A percentile compares a stretch with the other conserved stretches of the same genome.
These are phyloP conservation scores for Taphrina flavorubra DNA, from an alignment of 1,139 yeast genomes.

Conservation along the genomic window DNA sequence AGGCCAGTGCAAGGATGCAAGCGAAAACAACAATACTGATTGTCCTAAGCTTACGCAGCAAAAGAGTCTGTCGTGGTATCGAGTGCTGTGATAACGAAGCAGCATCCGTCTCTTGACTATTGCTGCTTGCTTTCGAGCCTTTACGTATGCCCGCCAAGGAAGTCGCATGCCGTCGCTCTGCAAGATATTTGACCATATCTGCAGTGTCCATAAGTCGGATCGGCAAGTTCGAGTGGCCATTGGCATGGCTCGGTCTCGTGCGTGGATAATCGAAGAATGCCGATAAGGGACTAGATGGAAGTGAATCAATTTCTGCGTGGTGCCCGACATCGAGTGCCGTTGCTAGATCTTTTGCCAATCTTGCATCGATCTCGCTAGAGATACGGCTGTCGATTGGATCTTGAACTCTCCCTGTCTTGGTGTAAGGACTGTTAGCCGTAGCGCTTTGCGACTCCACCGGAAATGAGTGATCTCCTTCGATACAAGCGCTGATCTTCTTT, in stretches of 20 bases:
- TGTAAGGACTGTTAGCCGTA: not conserved
- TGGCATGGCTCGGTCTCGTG: slow-evolving; percentile 1
- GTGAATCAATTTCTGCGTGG: not conserved
- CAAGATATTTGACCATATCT: slow-evolving; percentile 20
- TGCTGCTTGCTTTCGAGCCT: not conserved
- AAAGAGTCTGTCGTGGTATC: not conserved
- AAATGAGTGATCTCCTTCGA: too few species aligned
- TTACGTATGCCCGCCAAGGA: not conserved
- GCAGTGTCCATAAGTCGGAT: slow-evolving; percentile 21
- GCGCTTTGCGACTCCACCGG: not conserved
- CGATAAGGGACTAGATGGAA: not conserved
- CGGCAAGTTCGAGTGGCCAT: slow-evolving; percentile 15
- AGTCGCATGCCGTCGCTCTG: slow-evolving; percentile 7
- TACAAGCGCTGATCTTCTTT: not conserved
- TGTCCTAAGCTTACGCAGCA: not conserved
- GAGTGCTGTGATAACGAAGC: not conserved
- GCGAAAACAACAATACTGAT: not conserved
- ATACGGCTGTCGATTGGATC: not conserved
- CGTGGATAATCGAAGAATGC: slow-evolving; percentile 12
- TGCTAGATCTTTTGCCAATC: slow-evolving; percentile 5
- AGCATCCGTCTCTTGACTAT: not conserved
- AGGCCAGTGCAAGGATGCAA: not conserved
- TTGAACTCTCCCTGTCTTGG: not conserved
- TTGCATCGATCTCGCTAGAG: slow-evolving; percentile 13
- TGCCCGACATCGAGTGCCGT: not conserved